Conservation (phyloP, 2,329 filamentous ascomycete species). For the Alternaria incomplexa region DNA sequence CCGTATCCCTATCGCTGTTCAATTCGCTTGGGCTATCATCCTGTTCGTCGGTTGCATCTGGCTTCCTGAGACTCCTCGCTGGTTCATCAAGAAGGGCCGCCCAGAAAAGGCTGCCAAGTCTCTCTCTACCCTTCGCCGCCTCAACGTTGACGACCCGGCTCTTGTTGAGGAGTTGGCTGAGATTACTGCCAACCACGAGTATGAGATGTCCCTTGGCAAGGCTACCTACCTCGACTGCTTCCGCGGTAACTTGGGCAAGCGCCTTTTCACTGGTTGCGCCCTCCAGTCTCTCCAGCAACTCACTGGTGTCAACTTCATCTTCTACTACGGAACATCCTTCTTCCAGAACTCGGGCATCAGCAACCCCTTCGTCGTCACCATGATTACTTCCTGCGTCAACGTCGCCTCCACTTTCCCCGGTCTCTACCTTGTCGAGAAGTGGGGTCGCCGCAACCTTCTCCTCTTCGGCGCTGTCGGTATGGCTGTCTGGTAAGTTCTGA, state of each 20-base stretch:
- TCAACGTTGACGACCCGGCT: constrained; percentile 64
- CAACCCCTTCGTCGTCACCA: constrained; percentile 69
- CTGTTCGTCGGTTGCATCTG: constrained; percentile 66
- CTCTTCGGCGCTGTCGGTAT: constrained; percentile 79
- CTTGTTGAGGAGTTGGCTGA: constrained; percentile 68
- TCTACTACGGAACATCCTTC: constrained; percentile 52
- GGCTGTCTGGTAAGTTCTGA: constrained; percentile 48
- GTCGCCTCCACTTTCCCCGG: constrained; percentile 77
- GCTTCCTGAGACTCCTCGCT: constrained; percentile 79
- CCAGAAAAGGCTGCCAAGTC: constrained; percentile 69
- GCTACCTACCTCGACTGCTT: constrained; percentile 55
- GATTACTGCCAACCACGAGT: constrained; percentile 72
- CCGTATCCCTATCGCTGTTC: constrained; percentile 76
- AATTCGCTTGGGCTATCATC: constrained; percentile 75
- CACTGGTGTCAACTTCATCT: constrained; percentile 57
- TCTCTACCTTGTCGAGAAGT: constrained; percentile 76
- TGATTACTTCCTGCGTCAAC: constrained; percentile 81
- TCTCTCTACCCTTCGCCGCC: constrained; percentile 67
- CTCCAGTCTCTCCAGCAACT: constrained; percentile 83
- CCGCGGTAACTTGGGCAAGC: constrained; percentile 59
- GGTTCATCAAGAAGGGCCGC: constrained; percentile 66
- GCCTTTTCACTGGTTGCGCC: constrained; percentile 73
- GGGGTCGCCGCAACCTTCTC: constrained; percentile 76
- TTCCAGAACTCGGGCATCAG: constrained; percentile 49
- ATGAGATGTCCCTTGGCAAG: constrained; percentile 67